Base-by-base conservation (phyloP, 1,139 yeast genomes). In the Pichia terricola region DNA sequence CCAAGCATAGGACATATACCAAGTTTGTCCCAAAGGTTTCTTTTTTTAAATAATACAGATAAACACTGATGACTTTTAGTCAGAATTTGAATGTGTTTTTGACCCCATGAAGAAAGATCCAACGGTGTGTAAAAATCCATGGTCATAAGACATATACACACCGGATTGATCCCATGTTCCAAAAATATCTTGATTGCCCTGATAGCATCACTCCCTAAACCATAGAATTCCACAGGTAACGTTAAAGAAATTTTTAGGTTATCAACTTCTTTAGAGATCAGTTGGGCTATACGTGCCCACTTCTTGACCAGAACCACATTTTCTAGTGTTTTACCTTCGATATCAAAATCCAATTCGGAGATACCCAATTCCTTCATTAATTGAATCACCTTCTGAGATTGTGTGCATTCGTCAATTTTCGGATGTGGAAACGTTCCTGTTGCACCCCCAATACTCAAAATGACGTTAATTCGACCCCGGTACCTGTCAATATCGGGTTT, bases 1-100 rank as follows among this genome's bases (percentile, higher is more conserved):
- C 63, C 63, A 36, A 59, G 58, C 63, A 59, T 59, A 28, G 63
- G 63, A 41, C 62, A 58, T n/a, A 56, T 32, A 2, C 62, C 63
- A 34, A 54, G 45, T 44, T 48, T 46, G 4, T 41, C 30, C 60
- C 59, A 58, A 8, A 44, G 38, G 25, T 16, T 34, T 9, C 8
- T 9, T 6, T 6, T 7, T 34, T 34, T 2, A 22, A 34, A 34
- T 7, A 25, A 50, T 37, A 1, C 38, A 36, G n/a, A 40, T 16
- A 36, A 39, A 10, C 36, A 41, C 2, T 39, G 39, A 22, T 45
- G 48, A 11, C 52, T 25, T 9, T 8, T 26, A 5, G 33, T 16
- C 32, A 58, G 34, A n/a, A 58, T 48, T 25, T 55, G 41, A 16
- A 53, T 48, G 40, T 57, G 55, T 39, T 58, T 58, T 10, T 28